Percentiles rank a stretch among this genome's conserved stretches.
Conservation (phyloP, 1,284 basidiomycete genomes). For the Takashimella koratensis region DNA sequence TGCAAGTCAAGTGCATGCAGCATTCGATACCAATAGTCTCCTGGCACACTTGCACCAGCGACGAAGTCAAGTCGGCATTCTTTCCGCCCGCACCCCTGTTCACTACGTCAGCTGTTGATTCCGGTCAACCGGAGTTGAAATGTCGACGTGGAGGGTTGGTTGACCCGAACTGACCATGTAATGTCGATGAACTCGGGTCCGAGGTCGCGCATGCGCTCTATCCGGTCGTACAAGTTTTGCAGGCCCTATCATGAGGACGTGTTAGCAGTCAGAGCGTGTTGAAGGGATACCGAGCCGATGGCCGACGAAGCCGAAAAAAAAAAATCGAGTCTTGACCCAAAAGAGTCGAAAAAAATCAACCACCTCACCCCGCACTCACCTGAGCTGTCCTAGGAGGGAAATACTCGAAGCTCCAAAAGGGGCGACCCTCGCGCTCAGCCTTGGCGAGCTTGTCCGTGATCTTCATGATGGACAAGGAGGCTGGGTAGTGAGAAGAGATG, state of each 20-base stretch:
- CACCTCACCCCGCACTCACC: too few species aligned
- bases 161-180: constrained; percentile 77
- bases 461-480: constrained; percentile 59
- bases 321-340: too few species aligned
- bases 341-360: too few species aligned
- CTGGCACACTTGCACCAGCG: constrained; percentile 94
- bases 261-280: constrained; percentile 11
- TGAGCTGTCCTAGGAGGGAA: constrained; percentile 93
- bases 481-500: neutral
- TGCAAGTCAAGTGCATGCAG: constrained; percentile 98
- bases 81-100: constrained; percentile 90
- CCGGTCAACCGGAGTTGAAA: too few species aligned
- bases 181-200: constrained; percentile 99
- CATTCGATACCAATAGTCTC: constrained; percentile 88
- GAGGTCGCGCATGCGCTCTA: constrained; percentile 92
- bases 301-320: neutral
- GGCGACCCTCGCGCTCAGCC: constrained; percentile 71
- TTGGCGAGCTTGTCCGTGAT: constrained; percentile 84
- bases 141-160: too few species aligned
- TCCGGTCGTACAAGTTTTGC: constrained; percentile 91
- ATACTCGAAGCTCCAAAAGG: constrained; percentile 97
- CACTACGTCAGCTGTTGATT: constrained; percentile 4
- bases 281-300: neutral
- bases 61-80: constrained; percentile 86
- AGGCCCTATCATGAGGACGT: constrained; percentile 66